These are phyloP conservation scores for Pseudogymnoascus sp. DNA, from an alignment of 2,329 filamentous ascomycete genomes.

Conservation along the genomic window DNA sequence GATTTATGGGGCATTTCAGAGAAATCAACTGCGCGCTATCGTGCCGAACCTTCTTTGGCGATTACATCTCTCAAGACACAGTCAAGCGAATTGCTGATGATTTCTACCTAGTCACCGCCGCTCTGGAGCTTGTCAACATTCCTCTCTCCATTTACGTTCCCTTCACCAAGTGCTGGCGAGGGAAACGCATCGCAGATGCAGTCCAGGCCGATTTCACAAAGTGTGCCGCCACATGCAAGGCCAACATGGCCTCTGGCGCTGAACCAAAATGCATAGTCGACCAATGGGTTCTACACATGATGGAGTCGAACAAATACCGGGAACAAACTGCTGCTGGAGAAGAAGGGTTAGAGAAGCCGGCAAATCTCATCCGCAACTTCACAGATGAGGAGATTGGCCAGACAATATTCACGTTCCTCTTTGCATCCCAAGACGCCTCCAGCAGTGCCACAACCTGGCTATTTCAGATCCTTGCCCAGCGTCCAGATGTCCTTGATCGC, in stretches of 20 bases:
- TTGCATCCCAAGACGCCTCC: slow-evolving; percentile 44
- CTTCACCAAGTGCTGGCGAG: slow-evolving; percentile 67
- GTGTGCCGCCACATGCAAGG: slow-evolving; percentile 63
- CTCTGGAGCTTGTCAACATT: slow-evolving; percentile 72
- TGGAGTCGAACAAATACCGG: slow-evolving; percentile 59
- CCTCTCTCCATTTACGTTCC: slow-evolving; percentile 61
- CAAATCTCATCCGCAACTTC: slow-evolving; percentile 41
- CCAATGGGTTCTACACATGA: slow-evolving; percentile 66
- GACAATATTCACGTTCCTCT: slow-evolving; percentile 45
- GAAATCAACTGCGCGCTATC: slow-evolving; percentile 73
- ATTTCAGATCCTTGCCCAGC: slow-evolving; percentile 42
- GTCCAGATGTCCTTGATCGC: slow-evolving; percentile 39
- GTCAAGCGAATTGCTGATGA: slow-evolving; percentile 71
- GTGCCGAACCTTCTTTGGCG: slow-evolving; percentile 70
- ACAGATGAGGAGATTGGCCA: slow-evolving; percentile 40
- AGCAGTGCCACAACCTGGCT: slow-evolving; percentile 45
- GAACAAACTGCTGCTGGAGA: slow-evolving; percentile 53
- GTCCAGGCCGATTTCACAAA: slow-evolving; percentile 61
- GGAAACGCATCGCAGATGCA: slow-evolving; percentile 65
- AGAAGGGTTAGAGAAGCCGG: slow-evolving; percentile 33
- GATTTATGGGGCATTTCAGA: slow-evolving; percentile 65
- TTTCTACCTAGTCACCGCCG: slow-evolving; percentile 69
- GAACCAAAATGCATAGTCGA: slow-evolving; percentile 66
- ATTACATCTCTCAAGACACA: slow-evolving; percentile 64
- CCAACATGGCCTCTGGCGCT: slow-evolving; percentile 61